phyloP scores from a whole-genome alignment of 306 rosid species.

The Spatholobus suberectus region DNA sequence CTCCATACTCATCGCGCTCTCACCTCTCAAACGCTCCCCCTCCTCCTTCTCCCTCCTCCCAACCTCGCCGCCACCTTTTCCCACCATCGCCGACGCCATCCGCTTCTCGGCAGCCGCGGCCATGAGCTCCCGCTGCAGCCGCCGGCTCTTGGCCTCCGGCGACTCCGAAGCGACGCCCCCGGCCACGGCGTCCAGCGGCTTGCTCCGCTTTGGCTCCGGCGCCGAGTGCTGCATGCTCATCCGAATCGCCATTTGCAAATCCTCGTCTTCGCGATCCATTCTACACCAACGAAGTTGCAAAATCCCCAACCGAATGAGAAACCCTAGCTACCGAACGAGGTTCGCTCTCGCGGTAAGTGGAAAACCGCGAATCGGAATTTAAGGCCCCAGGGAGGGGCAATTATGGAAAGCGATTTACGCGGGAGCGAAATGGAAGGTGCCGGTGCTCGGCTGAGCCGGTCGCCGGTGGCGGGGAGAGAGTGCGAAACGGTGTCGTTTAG shows the following conservation, averaged over 20 bases:
- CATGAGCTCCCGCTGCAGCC: constrained; percentile 81
- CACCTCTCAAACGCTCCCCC: background rate
- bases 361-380: background rate
- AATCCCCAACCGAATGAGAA: constrained; percentile 52
- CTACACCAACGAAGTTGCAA: constrained; percentile 33
- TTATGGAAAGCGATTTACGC: constrained; percentile 24
- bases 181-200: constrained; percentile 60
- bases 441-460: constrained; percentile 19
- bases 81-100: constrained; percentile 35
- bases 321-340: constrained; percentile 23
- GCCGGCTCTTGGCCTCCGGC: constrained; percentile 65
- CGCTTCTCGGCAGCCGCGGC: constrained; percentile 90
- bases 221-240: constrained; percentile 90
- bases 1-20: constrained; percentile 44
- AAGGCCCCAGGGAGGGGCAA: constrained; percentile 23
- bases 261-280: constrained; percentile 89
- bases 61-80: constrained; percentile 35
- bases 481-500: constrained; percentile 36
- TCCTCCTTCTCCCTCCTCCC: constrained; percentile 3
- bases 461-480: background rate
- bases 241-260: constrained; percentile 73
- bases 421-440: constrained; percentile 28
- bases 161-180: constrained; percentile 54
- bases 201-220: constrained; percentile 88
- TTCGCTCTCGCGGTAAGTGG: background rate